Base-by-base conservation (phyloP, 2,329 filamentous ascomycete species). In the Diplodia corticola region DNA sequence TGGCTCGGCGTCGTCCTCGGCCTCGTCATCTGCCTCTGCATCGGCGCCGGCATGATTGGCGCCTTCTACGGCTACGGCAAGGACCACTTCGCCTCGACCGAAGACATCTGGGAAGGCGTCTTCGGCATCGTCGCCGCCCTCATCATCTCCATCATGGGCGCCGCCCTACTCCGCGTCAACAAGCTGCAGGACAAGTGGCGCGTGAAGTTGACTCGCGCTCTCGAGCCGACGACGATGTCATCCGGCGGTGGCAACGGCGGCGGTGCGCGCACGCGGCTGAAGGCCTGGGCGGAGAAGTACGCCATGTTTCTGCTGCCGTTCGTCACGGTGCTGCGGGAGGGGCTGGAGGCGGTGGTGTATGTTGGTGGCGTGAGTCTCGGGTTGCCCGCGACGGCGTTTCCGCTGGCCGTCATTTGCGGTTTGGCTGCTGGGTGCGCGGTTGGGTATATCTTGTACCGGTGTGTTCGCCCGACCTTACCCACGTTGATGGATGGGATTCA, bases 131-230 rank as follows among this genome's bases (percentile, higher is more conserved):
- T 95, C 60, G 91, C 92, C 3, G 84, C 87, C 20, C 70, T 95
- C 70, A 92, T 96, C 79, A 95, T 96, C 78, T 90, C 90, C 44
- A 71, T 92, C 68, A 89, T 96, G 81, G 92, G 92, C 28, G 89
- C 88, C 40, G 91, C 91, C 3, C 85, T 96, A 30, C 86, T 96
- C 7, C 89, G 92, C 28, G 85, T 96, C 64, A 90, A 88, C 68
- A 95, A 94, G 78, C 85, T 95, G 77, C 90, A 93, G 75, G 88
- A 90, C 69, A 95, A 95, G 79, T 96, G 92, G 92, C 86, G 88
- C n/a, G 81, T 89, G 71, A 95, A 95, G 85, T 86, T 96, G 22
- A 86, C 88, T 22, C 86, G 86, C 71, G 87, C 90, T 1, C 78
- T 95, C 33, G 87, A 91, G 69, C 75, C 83, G 4, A 75, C 75